A percentile compares a stretch with the other conserved stretches of the same genome.
Evolutionary conservation across 306 rosid genomes (phyloP).

Genomic region (Senna siamea): DNA sequence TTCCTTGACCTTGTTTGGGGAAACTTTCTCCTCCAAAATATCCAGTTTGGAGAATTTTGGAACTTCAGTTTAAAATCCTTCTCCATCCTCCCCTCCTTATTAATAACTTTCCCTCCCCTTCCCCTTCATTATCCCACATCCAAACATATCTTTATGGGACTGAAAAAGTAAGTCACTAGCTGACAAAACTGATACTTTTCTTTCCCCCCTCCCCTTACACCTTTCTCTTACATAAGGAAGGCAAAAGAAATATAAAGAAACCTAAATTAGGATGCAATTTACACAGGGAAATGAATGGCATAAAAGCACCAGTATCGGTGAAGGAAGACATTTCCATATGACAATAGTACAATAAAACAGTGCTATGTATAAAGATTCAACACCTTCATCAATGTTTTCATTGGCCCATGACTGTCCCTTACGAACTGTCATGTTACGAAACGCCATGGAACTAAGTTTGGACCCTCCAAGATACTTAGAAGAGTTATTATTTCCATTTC

Average conservation of each 20-base stretch:
- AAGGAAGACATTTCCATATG: slow-evolving; percentile 17
- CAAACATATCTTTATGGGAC: background rate
- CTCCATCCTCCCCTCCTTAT: background rate
- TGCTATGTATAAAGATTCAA: slow-evolving; percentile 14
- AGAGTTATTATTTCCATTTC: slow-evolving; percentile 79
- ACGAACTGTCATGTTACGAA: slow-evolving; percentile 71
- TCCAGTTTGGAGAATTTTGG: background rate
- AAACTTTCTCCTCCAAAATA: background rate
- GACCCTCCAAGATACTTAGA: slow-evolving; percentile 86
- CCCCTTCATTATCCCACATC: background rate
- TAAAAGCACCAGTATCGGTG: slow-evolving; percentile 24
- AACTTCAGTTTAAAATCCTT: background rate
- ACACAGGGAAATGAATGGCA: slow-evolving; percentile 14
- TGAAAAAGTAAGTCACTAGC: background rate
- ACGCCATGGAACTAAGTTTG: slow-evolving; percentile 72
- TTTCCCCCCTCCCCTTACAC: background rate
- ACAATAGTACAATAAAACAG: slow-evolving; percentile 14
- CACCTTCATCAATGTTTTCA: slow-evolving; percentile 91
- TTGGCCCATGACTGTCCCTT: slow-evolving; percentile 87
- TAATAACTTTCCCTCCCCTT: background rate
- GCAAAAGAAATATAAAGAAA: slow-evolving; percentile 9
- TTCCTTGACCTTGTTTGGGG: background rate
- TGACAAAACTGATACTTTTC: background rate
- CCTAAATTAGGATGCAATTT: background rate
- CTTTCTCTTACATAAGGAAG: background rate